Base-by-base conservation (phyloP, 2,329 filamentous ascomycete genomes). In the Hymenoscyphus albidus region DNA sequence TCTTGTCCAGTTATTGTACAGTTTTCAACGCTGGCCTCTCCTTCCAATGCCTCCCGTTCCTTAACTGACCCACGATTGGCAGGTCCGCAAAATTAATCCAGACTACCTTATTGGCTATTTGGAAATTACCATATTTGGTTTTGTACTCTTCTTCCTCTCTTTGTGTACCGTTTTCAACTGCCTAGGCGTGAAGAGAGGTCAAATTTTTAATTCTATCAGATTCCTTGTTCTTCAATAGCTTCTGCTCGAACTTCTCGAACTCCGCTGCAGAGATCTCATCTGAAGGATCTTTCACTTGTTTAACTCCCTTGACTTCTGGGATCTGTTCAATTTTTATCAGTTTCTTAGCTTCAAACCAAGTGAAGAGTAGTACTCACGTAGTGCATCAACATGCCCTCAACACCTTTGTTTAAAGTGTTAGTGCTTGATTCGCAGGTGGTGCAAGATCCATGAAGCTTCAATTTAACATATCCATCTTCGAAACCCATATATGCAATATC, bases 361-460 rank as follows among this genome's bases (percentile, higher is more conserved):
- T 57, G 32, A 35, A 38, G n/a, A 62, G 18, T 56, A 40, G 18
- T 57, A 86, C 89, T 85, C 78, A 93, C 90, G 77, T 95, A 95
- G 77, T 94, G 92, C 92, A 97, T 97, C 76, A 98, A 78, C 95
- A 99, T 98, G 70, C 91, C 92, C 83, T 99, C 95, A 71, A 99
- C 99, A 6, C 95, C 95, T 76, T 96, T 98, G 83, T 96, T 97
- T 70, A 99, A 79, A 38, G 95, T 99, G 42, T 97, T 93, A 0
- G 95, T 98, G 76, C 93, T 97, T 57, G 92, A 96, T 77, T 98
- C 95, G 77, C 95, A 99, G 22, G 94, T 98, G 70, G 95, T 84
- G 78, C 95, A 99, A 22, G 95, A 95, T 16, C 95, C 95, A 59
- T 94, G 84, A 72, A 99, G 79, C 83, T 97, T 97, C 73, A 97